These are phyloP conservation scores for Diaporthe sp. DNA, from an alignment of 2,329 filamentous ascomycete species.

Conservation along the genomic window DNA sequence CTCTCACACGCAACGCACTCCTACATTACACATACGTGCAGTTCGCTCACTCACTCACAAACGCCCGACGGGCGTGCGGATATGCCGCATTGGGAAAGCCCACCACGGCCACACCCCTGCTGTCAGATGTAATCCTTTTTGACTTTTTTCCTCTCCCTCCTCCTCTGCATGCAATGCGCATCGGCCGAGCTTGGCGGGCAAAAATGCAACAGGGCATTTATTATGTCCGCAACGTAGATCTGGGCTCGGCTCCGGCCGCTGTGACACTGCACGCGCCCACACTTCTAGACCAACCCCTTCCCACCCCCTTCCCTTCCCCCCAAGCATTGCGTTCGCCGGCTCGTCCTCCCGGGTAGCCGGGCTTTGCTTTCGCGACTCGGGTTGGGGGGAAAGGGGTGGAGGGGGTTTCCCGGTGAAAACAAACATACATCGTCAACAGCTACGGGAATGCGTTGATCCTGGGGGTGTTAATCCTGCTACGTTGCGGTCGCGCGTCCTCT, in stretches of 20 bases:
- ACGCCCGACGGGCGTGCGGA: background rate
- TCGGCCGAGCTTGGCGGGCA: slow-evolving; percentile 17
- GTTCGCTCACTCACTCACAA: background rate
- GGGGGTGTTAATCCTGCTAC: background rate
- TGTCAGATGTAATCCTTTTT: slow-evolving; percentile 19
- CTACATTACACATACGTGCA: background rate
- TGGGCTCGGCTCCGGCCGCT: slow-evolving; percentile 27
- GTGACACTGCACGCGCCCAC: slow-evolving; percentile 7
- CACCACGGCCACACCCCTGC: background rate
- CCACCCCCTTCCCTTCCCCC: background rate
- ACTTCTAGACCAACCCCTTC: background rate
- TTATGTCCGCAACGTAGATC: slow-evolving; percentile 16
- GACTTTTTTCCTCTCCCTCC: background rate
- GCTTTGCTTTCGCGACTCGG: background rate
- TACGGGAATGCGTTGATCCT: background rate
- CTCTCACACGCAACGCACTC: background rate
- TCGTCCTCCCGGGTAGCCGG: background rate
- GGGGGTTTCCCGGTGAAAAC: background rate
- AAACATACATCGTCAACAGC: background rate
- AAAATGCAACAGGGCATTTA: background rate
- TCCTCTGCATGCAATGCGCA: background rate
- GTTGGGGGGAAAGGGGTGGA: background rate
- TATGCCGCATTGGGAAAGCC: slow-evolving; percentile 10
- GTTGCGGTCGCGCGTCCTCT: background rate
- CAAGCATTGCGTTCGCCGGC: slow-evolving; percentile 12